Percentiles rank a stretch among this genome's conserved stretches.
These are phyloP conservation scores for Harringtonia lauricola DNA, from an alignment of 2,329 filamentous ascomycete genomes.

Conservation along the genomic window DNA sequence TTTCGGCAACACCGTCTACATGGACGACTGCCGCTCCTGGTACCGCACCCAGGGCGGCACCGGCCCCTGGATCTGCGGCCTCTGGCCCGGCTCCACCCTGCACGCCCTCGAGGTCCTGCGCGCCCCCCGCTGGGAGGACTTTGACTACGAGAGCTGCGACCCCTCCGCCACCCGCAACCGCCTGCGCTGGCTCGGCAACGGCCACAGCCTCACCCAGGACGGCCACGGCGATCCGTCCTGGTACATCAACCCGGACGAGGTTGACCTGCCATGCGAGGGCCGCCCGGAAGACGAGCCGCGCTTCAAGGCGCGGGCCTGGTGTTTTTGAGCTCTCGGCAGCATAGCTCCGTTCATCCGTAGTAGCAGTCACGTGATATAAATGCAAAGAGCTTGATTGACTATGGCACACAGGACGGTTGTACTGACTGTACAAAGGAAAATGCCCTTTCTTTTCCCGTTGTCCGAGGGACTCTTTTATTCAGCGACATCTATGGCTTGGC, in stretches of 20 bases:
- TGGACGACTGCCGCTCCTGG: conserved; percentile 39
- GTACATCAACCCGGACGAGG: conserved; percentile 27
- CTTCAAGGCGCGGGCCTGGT: conserved; percentile 24
- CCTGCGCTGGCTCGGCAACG: conserved; percentile 30
- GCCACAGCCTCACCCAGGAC: conserved; percentile 26
- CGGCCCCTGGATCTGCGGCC: conserved; percentile 26
- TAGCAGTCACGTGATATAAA: not conserved
- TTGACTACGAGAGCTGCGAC: conserved; percentile 24
- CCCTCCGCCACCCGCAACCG: conserved; percentile 15
- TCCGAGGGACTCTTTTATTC: not conserved
- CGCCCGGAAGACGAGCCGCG: conserved; percentile 25
- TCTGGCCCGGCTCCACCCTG: conserved; percentile 34
- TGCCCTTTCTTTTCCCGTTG: not conserved
- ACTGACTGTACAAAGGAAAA: conserved; percentile 9
- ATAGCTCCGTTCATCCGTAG: not conserved
- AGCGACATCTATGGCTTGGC: conserved; percentile 46
- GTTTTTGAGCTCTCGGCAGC: no score
- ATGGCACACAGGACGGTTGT: conserved; percentile 11
- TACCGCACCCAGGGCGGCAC: conserved; percentile 34
- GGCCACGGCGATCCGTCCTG: conserved; percentile 24
- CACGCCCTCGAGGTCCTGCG: conserved; percentile 31
- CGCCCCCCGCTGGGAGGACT: conserved; percentile 35
- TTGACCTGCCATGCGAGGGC: conserved; percentile 23
- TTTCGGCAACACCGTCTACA: conserved; percentile 30
- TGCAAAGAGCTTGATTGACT: conserved; percentile 11